Percentiles rank a stretch among this genome's conserved stretches.
These are phyloP conservation scores for Colletotrichum sp. DNA, from an alignment of 2,329 filamentous ascomycete genomes.

Conservation along the genomic window DNA sequence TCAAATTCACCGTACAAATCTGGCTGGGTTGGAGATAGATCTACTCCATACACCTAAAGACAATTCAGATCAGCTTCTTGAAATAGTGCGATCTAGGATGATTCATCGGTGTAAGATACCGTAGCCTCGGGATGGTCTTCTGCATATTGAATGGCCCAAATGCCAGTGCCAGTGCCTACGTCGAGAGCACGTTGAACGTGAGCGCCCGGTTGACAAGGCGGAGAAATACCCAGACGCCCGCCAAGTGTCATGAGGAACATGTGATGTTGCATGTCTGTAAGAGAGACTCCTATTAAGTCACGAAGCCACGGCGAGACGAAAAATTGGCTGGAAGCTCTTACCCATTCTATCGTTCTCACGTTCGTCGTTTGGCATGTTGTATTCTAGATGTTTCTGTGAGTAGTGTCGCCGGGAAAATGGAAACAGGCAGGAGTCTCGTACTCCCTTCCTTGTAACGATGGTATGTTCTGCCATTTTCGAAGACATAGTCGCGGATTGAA, in stretches of 20 bases:
- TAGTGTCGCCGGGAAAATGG: background rate
- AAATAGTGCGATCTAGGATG: accelerated
- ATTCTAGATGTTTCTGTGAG: background rate
- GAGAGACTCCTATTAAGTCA: background rate
- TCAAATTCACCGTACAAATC: background rate
- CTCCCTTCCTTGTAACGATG: background rate
- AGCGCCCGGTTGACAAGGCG: background rate
- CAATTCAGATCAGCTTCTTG: background rate
- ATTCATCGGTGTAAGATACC: background rate
- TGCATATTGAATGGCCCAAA: background rate
- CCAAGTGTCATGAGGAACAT: background rate
- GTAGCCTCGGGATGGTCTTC: background rate
- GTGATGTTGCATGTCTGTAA: background rate
- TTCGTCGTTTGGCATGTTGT: background rate
- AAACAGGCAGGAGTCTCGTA: background rate
- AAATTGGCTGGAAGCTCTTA: background rate
- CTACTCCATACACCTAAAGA: background rate
- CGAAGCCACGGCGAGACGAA: background rate
- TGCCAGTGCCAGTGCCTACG: background rate
- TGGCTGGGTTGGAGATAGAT: background rate
- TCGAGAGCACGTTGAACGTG: background rate
- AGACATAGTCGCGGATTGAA: background rate
- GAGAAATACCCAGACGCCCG: background rate
- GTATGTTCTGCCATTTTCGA: background rate
- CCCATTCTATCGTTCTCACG: background rate